These are phyloP conservation scores for Mycena capillaripes DNA, from an alignment of 768 basidiomycete species.

Conservation along the genomic window DNA sequence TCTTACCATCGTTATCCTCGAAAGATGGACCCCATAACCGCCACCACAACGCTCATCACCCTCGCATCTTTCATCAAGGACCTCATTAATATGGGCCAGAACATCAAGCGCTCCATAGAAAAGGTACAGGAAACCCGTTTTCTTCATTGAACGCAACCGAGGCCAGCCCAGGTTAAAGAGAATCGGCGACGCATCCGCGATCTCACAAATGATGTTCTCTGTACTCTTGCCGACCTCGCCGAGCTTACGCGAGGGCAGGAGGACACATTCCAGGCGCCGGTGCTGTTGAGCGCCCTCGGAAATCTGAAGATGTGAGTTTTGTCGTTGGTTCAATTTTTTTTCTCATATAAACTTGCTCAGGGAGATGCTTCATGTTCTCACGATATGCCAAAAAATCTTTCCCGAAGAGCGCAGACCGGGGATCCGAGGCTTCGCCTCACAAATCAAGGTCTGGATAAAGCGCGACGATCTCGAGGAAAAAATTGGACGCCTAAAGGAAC, in stretches of 20 bases:
- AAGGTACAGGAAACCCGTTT: background rate
- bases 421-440: background rate
- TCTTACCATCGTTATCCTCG: no score
- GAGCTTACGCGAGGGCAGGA: constrained; percentile 1
- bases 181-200: constrained; percentile 19
- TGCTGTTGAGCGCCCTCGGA: constrained; percentile 9
- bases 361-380: no score
- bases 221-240: background rate
- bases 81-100: constrained; percentile 19
- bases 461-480: constrained; percentile 30
- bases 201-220: no score
- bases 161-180: background rate
- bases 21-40: no score
- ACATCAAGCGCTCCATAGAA: constrained; percentile 20
- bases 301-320: constrained; percentile 14
- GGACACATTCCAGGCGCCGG: constrained; percentile 6
- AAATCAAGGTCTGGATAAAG: constrained; percentile 22
- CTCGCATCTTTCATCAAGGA: constrained; percentile 22
- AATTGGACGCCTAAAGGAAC: no score
- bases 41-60: constrained; percentile 23
- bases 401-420: background rate
- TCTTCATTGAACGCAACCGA: background rate
- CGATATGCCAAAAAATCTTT: no score
- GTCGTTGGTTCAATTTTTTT: no score
- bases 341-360: no score